Conservation (phyloP, 306 rosid genomes). For the Inga leiocalycina region DNA sequence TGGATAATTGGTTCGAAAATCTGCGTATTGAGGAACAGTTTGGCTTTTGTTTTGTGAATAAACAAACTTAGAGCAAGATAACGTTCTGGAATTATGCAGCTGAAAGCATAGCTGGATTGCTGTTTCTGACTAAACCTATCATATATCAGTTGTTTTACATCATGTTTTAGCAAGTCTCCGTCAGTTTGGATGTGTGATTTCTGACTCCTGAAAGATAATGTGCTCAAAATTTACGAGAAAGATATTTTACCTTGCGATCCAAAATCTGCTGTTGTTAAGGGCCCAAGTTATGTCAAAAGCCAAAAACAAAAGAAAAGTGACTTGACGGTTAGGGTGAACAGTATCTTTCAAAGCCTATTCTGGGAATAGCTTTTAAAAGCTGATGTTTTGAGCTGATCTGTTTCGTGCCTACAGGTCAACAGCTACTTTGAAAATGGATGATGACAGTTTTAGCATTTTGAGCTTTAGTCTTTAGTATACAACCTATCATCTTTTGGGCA, state of each 20-base stretch:
- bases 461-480: not conserved
- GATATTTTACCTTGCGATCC: not conserved
- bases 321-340: not conserved
- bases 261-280: not conserved
- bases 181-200: not conserved
- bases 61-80: not conserved
- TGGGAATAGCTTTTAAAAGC: not conserved
- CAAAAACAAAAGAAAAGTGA: not conserved
- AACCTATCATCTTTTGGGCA: slow-evolving; percentile 9
- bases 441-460: not conserved
- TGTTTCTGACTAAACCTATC: not conserved
- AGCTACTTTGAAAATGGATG: not conserved
- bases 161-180: not conserved
- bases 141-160: not conserved
- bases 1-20: slow-evolving; percentile 1
- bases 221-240: not conserved
- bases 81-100: not conserved
- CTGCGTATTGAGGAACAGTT: not conserved
- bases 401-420: not conserved
- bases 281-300: not conserved
- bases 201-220: not conserved
- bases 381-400: not conserved
- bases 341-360: not conserved
- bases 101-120: not conserved
- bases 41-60: not conserved